A percentile compares a stretch with the other conserved stretches of the same genome.
Conservation (phyloP, 495 filamentous ascomycete species). For the Amniculicola lignicola region DNA sequence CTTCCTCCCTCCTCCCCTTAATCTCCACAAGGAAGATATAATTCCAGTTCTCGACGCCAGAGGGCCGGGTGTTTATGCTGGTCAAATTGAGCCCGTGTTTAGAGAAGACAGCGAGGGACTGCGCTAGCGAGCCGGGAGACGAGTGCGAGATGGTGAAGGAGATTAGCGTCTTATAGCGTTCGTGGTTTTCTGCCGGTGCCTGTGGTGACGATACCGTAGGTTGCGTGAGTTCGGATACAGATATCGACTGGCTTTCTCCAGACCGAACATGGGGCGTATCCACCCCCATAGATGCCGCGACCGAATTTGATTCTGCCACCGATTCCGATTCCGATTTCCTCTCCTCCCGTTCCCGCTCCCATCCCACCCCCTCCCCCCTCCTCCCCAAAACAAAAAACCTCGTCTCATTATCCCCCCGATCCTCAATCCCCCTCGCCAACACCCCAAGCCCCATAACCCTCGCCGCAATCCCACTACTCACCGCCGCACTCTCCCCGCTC, state of each 20-base stretch:
- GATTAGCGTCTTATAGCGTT: slow-evolving; percentile 63
- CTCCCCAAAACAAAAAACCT: slow-evolving; percentile 76
- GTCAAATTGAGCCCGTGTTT: slow-evolving; percentile 73
- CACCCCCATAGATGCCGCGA: background rate
- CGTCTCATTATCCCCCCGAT: slow-evolving; percentile 78
- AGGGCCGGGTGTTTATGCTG: slow-evolving; percentile 84
- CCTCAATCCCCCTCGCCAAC: slow-evolving; percentile 74
- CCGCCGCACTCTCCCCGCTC: slow-evolving; percentile 65
- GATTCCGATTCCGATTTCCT: background rate
- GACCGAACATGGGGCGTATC: slow-evolving; percentile 25
- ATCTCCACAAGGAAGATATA: slow-evolving; percentile 97
- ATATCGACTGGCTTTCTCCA: background rate
- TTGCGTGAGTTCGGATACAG: slow-evolving; percentile 15
- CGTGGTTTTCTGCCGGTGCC: slow-evolving; percentile 22
- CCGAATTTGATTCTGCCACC: background rate
- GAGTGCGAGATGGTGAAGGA: slow-evolving; percentile 78
- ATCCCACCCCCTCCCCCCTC: slow-evolving; percentile 28
- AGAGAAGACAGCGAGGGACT: slow-evolving; percentile 76
- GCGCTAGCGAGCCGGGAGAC: slow-evolving; percentile 74
- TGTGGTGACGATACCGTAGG: no score
- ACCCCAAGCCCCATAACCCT: slow-evolving; percentile 62
- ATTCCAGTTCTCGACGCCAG: slow-evolving; percentile 70
- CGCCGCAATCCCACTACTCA: slow-evolving; percentile 72
- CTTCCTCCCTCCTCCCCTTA: slow-evolving; percentile 49
- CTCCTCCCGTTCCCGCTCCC: slow-evolving; percentile 43